Evolutionary conservation across 2,329 filamentous ascomycete species (phyloP).

Genomic region (Pseudophaeomoniella oleicola): DNA sequence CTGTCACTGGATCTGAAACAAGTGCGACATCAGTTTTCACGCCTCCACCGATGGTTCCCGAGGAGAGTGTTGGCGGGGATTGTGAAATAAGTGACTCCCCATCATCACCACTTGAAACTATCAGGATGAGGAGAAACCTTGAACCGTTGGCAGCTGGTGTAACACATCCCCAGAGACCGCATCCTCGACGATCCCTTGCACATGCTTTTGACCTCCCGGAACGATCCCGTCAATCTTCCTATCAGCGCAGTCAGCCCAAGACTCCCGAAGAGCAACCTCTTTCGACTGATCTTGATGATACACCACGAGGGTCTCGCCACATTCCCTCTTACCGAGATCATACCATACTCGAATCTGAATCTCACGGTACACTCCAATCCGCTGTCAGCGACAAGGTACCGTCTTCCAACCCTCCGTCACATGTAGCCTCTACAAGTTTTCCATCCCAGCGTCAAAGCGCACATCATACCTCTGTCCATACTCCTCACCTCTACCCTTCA

Average conservation of each 20-base stretch:
- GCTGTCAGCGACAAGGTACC: neutral
- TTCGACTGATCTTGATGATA: conserved; percentile 17
- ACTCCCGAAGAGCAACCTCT: neutral
- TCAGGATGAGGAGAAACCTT: too few species aligned
- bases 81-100: neutral
- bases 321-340: too few species aligned
- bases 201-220: neutral
- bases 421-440: too few species aligned
- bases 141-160: too few species aligned
- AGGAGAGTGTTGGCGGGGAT: neutral
- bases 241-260: too few species aligned
- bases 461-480: neutral
- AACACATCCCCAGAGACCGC: neutral
- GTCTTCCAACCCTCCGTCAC: neutral
- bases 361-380: neutral
- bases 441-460: too few species aligned
- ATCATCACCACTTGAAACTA: neutral
- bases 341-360: too few species aligned
- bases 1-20: conserved; percentile 19
- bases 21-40: conserved; percentile 34
- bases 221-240: neutral
- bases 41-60: conserved; percentile 20
- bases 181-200: neutral
- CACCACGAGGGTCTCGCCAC: conserved; percentile 15
- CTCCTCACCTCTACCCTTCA: conserved; percentile 6